Percentiles rank a stretch among this genome's conserved stretches.
Conservation (phyloP, 371 early-diverging fungal genomes). For the Lichtheimia hyalospora region DNA sequence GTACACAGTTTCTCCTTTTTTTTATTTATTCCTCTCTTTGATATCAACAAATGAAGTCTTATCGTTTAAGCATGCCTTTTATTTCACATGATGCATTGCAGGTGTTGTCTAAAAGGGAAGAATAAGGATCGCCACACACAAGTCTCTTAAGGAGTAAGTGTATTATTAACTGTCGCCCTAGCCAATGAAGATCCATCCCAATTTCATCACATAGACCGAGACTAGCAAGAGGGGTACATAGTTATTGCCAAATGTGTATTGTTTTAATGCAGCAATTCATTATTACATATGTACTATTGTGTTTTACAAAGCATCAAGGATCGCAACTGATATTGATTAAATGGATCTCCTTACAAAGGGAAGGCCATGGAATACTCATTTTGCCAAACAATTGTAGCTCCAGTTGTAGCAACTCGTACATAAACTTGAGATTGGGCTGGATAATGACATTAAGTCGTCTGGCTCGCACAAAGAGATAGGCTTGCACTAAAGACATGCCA, state of each 20-base stretch:
- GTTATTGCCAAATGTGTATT: too few relatives aligned
- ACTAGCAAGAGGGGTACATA: too few relatives aligned
- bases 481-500: slow-evolving; percentile 49
- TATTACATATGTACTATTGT: neutral
- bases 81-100: too few relatives aligned
- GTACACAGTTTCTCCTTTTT: slow-evolving; percentile 16
- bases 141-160: too few relatives aligned
- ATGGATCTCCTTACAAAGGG: slow-evolving; percentile 36
- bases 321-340: slow-evolving; percentile 28
- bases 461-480: slow-evolving; percentile 65
- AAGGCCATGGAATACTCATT: slow-evolving; percentile 35
- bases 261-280: neutral
- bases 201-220: too few relatives aligned
- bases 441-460: slow-evolving; percentile 67
- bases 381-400: slow-evolving; percentile 47
- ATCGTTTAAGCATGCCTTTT: too few relatives aligned
- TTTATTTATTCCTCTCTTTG: slow-evolving; percentile 1
- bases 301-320: too few relatives aligned
- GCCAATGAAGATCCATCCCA: too few relatives aligned
- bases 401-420: slow-evolving; percentile 66
- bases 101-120: too few relatives aligned
- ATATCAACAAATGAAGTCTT: neutral
- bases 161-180: too few relatives aligned
- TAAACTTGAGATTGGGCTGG: slow-evolving; percentile 69
- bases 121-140: too few relatives aligned